Evolutionary conservation across 495 filamentous ascomycete species (phyloP).

Genomic region (Penicillium pancosmium): DNA sequence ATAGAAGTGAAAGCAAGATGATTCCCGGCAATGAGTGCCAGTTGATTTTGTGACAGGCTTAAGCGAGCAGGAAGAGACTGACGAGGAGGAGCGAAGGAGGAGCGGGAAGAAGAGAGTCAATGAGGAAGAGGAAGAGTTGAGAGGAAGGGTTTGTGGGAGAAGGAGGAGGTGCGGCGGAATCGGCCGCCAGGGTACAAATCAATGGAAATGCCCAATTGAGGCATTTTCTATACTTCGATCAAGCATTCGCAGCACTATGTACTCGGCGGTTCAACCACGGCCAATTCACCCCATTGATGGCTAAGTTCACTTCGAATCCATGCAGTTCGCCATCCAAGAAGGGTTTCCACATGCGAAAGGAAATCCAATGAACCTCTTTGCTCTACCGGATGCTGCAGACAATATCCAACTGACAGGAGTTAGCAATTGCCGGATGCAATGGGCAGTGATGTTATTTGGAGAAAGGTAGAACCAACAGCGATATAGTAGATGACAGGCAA

Average conservation of each 20-base stretch:
- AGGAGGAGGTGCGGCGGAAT: neutral
- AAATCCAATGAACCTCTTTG: constrained; percentile 38
- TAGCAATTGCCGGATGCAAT: neutral
- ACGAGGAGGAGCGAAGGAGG: neutral
- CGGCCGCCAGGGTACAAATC: neutral
- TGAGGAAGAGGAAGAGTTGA: neutral
- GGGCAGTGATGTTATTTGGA: neutral
- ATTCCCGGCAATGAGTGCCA: too few species aligned
- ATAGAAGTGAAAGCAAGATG: too few species aligned
- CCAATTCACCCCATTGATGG: constrained; percentile 36
- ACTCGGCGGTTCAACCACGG: constrained; percentile 1
- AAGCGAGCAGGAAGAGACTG: too few species aligned
- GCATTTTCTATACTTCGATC: too few species aligned
- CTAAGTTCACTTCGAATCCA: constrained; percentile 36
- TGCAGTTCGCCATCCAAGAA: constrained; percentile 39
- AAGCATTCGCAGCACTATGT: too few species aligned
- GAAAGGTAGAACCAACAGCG: constrained; percentile 31
- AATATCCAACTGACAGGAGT: constrained; percentile 35
- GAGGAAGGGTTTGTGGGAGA: too few species aligned
- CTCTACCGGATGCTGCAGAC: constrained; percentile 32
- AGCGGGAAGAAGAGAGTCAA: neutral
- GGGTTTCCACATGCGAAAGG: constrained; percentile 31
- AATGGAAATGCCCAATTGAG: too few species aligned
- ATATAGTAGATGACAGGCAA: constrained; percentile 42
- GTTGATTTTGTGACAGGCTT: too few species aligned